Evolutionary conservation across 306 rosid species (phyloP).

Genomic region (Trifolium repens): DNA sequence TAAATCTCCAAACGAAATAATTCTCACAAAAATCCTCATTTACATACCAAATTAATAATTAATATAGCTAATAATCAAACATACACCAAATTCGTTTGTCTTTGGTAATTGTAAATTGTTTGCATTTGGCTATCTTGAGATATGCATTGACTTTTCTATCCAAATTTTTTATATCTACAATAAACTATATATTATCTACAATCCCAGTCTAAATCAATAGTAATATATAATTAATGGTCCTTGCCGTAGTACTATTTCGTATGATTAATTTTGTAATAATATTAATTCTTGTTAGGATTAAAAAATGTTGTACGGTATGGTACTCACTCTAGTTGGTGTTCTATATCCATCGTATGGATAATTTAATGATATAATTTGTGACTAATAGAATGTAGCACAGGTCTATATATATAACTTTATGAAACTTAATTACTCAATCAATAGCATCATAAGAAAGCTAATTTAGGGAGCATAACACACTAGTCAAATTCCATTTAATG

Average conservation of each 20-base stretch:
- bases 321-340: background rate
- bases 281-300: background rate
- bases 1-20: too few species aligned
- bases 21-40: too few species aligned
- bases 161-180: too few species aligned
- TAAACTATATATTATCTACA: background rate
- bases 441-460: background rate
- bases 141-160: too few species aligned
- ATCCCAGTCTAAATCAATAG: background rate
- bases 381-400: background rate
- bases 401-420: background rate
- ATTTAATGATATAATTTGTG: background rate
- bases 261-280: background rate
- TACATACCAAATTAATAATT: too few species aligned
- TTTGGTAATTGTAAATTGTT: too few species aligned
- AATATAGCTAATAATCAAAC: too few species aligned
- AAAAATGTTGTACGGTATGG: background rate
- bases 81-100: too few species aligned
- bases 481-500: background rate
- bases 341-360: background rate
- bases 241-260: conserved; percentile 29
- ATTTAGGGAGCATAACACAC: background rate
- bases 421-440: conserved; percentile 8
- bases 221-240: background rate
- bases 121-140: too few species aligned